Percentiles rank a stretch among this genome's conserved stretches.
phyloP scores from a whole-genome alignment of 352 stramenopile genomes.

The Phytophthora litchii region DNA sequence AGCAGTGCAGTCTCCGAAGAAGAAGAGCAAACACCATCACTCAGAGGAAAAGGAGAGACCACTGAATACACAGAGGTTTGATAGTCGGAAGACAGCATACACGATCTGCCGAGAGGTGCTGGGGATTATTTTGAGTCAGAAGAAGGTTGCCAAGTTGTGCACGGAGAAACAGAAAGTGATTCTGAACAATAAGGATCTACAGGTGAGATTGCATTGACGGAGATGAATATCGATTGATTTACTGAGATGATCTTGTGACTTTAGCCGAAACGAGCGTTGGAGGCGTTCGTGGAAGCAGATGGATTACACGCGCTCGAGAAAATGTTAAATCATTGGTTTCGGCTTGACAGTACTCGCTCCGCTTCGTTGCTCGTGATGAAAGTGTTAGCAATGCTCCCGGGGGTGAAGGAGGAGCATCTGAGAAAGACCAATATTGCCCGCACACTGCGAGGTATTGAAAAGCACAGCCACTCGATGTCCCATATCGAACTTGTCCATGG shows the following conservation, averaged over 20 bases:
- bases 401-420: conserved; percentile 58
- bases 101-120: conserved; percentile 57
- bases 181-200: conserved; percentile 69
- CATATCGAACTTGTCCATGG: conserved; percentile 52
- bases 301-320: conserved; percentile 56
- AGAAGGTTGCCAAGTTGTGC: conserved; percentile 45
- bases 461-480: conserved; percentile 37
- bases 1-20: conserved; percentile 11
- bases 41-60: conserved; percentile 28
- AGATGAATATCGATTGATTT: not conserved
- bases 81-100: conserved; percentile 53
- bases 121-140: conserved; percentile 56
- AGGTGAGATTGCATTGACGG: conserved; percentile 24
- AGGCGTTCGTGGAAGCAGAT: conserved; percentile 67
- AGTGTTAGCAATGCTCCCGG: conserved; percentile 55
- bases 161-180: conserved; percentile 62
- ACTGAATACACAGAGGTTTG: conserved; percentile 54
- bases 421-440: conserved; percentile 63
- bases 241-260: not conserved
- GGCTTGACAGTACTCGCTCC: conserved; percentile 43
- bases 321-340: conserved; percentile 61
- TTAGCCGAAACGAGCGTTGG: conserved; percentile 57
- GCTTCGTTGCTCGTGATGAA: conserved; percentile 67
- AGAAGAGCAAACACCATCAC: conserved; percentile 30
- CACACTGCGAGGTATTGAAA: conserved; percentile 54